These are phyloP conservation scores for Dendrobium chrysotoxum DNA, from an alignment of 106 monocot genomes.

Conservation along the genomic window DNA sequence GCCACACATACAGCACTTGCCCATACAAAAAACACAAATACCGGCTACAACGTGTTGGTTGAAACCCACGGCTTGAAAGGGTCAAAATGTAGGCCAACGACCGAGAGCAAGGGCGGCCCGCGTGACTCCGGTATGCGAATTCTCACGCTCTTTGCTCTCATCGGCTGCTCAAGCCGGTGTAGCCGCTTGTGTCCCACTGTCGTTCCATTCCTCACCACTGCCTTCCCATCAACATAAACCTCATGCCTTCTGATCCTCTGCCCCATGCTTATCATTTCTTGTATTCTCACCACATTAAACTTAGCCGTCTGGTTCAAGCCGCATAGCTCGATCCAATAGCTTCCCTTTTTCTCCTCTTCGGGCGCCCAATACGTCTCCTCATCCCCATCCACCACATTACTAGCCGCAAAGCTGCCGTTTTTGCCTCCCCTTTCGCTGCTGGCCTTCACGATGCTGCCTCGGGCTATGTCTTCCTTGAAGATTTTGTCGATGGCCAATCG, in stretches of 20 bases:
- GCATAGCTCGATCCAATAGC: slow-evolving; percentile 51
- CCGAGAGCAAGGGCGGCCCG: slow-evolving; percentile 50
- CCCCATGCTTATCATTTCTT: slow-evolving; percentile 69
- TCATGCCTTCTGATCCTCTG: slow-evolving; percentile 52
- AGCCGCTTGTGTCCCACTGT: slow-evolving; percentile 82
- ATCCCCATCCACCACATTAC: slow-evolving; percentile 44
- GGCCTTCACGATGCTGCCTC: slow-evolving; percentile 32
- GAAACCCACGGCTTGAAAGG: slow-evolving; percentile 16
- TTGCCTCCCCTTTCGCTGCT: slow-evolving; percentile 69
- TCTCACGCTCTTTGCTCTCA: slow-evolving; percentile 35
- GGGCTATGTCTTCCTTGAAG: slow-evolving; percentile 48
- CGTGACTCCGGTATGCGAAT: slow-evolving; percentile 37
- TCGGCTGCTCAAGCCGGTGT: slow-evolving; percentile 35
- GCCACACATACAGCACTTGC: no score
- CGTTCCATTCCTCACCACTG: slow-evolving; percentile 51
- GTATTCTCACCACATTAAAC: slow-evolving; percentile 79
- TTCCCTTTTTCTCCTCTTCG: background rate
- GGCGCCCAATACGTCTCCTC: slow-evolving; percentile 65
- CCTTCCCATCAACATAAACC: slow-evolving; percentile 50
- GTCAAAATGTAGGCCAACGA: slow-evolving; percentile 70
- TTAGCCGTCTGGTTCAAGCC: background rate
- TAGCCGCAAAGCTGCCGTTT: slow-evolving; percentile 26
- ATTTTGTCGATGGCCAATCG: slow-evolving; percentile 48
- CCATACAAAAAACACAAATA: no score
- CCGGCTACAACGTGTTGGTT: no score